Evolutionary conservation across 202 grass and related monocot species (phyloP).

Genomic region (Zoysia matrella): DNA sequence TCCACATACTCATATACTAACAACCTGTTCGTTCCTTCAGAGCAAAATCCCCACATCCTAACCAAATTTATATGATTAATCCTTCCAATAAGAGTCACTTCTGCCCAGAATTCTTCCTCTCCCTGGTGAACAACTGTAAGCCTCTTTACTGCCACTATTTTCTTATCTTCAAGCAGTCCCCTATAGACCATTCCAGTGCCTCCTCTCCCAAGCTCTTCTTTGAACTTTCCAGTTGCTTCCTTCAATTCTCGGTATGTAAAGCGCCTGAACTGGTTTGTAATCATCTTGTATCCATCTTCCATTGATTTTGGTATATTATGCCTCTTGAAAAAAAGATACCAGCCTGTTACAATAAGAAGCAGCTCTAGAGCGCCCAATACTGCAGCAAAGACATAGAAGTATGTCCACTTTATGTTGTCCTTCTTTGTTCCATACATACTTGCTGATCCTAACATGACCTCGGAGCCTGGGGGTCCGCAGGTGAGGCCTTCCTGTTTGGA

Average conservation of each 20-base stretch:
- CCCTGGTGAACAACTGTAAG: constrained; percentile 61
- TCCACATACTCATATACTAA: constrained; percentile 64
- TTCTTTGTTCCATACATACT: constrained; percentile 59
- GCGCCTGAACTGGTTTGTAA: constrained; percentile 67
- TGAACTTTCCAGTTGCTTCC: constrained; percentile 76
- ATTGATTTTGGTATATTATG: constrained; percentile 59
- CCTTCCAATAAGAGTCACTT: constrained; percentile 67
- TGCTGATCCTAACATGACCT: constrained; percentile 41
- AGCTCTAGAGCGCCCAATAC: constrained; percentile 63
- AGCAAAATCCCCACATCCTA: constrained; percentile 70
- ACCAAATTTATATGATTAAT: constrained; percentile 81
- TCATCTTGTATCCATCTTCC: constrained; percentile 73
- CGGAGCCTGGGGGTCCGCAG: constrained; percentile 31
- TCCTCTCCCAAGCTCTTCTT: constrained; percentile 75
- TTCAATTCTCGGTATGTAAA: constrained; percentile 64
- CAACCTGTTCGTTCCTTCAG: constrained; percentile 53
- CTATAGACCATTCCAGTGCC: constrained; percentile 62
- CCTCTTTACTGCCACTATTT: constrained; percentile 81
- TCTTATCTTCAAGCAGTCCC: constrained; percentile 75
- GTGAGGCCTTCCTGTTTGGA: constrained; percentile 29
- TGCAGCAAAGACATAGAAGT: constrained; percentile 62
- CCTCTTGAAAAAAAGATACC: constrained; percentile 62
- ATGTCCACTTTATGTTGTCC: constrained; percentile 63
- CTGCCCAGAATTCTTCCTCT: constrained; percentile 79
- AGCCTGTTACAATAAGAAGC: constrained; percentile 54